Evolutionary conservation across 148 eudicot species (phyloP).

Genomic region (Fagopyrum homotropicum): DNA sequence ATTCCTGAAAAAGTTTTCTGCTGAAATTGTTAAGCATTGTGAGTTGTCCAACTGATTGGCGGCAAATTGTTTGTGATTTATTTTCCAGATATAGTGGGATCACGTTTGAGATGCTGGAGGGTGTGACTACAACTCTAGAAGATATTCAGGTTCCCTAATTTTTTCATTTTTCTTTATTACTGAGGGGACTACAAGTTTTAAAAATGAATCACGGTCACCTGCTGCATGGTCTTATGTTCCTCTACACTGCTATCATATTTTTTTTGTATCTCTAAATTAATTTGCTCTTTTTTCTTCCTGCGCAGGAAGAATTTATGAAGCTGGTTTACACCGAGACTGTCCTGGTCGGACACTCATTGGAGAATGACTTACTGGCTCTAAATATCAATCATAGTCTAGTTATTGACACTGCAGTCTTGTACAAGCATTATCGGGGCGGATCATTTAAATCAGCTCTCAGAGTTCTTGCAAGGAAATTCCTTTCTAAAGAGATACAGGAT

Average conservation of each 20-base stretch:
- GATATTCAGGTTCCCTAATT: slow-evolving; percentile 33
- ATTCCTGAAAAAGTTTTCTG: not conserved
- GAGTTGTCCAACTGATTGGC: slow-evolving; percentile 1
- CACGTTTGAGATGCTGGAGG: slow-evolving; percentile 73
- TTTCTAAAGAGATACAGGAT: slow-evolving; percentile 78
- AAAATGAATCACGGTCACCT: not conserved
- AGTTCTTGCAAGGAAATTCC: slow-evolving; percentile 68
- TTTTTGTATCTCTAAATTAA: not conserved
- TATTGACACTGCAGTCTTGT: slow-evolving; percentile 78
- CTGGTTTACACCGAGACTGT: slow-evolving; percentile 75
- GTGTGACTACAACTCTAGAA: slow-evolving; percentile 71
- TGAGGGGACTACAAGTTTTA: not conserved
- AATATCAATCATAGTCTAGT: slow-evolving; percentile 71
- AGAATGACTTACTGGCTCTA: slow-evolving; percentile 82
- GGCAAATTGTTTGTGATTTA: not conserved
- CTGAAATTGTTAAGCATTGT: not conserved
- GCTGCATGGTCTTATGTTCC: not conserved
- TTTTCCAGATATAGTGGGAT: slow-evolving; percentile 75
- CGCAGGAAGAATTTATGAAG: slow-evolving; percentile 69
- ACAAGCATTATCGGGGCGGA: slow-evolving; percentile 81
- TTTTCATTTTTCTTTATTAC: not conserved
- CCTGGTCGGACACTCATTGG: slow-evolving; percentile 91
- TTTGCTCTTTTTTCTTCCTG: not conserved
- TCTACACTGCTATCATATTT: not conserved
- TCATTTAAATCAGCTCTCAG: slow-evolving; percentile 83